Percentiles rank a stretch among this genome's conserved stretches.
These are phyloP conservation scores for Trametes punicea DNA, from an alignment of 768 basidiomycete species.

Conservation along the genomic window DNA sequence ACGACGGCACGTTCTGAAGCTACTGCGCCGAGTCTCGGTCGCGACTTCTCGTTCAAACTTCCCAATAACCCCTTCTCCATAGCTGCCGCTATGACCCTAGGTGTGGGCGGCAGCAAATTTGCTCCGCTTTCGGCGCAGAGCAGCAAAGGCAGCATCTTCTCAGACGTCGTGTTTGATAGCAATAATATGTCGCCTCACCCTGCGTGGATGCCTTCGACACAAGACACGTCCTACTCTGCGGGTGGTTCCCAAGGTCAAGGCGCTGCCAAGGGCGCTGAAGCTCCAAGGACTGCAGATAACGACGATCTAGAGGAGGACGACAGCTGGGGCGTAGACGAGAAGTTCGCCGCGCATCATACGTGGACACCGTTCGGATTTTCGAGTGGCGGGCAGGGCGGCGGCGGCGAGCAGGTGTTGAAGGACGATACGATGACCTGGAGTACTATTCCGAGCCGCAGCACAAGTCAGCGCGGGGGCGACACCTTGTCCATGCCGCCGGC, in stretches of 20 bases:
- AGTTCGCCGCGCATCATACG: constrained; percentile 47
- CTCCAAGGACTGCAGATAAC: constrained; percentile 10
- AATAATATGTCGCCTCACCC: constrained; percentile 35
- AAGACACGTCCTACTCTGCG: constrained; percentile 53
- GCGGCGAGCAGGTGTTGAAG: constrained; percentile 25
- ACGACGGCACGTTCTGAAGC: constrained; percentile 11
- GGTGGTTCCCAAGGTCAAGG: constrained; percentile 20
- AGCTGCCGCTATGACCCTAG: constrained; percentile 45
- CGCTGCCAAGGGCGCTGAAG: not conserved
- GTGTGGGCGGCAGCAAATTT: constrained; percentile 34
- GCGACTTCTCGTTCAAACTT: constrained; percentile 36
- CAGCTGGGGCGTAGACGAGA: constrained; percentile 75
- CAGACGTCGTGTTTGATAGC: constrained; percentile 51
- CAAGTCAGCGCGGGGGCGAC: constrained; percentile 28
- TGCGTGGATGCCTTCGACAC: constrained; percentile 57
- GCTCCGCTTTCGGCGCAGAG: constrained; percentile 44
- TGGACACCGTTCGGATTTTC: constrained; percentile 60
- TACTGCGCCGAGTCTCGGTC: not conserved
- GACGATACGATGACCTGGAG: constrained; percentile 81
- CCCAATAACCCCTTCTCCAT: constrained; percentile 39
- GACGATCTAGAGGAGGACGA: constrained; percentile 57
- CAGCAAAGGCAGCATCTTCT: constrained; percentile 49
- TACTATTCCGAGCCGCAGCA: constrained; percentile 51
- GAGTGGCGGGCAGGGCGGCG: constrained; percentile 20
- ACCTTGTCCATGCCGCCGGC: constrained; percentile 15